phyloP scores from a whole-genome alignment of 1,284 basidiomycete genomes.

The Hymenochaete sp. region DNA sequence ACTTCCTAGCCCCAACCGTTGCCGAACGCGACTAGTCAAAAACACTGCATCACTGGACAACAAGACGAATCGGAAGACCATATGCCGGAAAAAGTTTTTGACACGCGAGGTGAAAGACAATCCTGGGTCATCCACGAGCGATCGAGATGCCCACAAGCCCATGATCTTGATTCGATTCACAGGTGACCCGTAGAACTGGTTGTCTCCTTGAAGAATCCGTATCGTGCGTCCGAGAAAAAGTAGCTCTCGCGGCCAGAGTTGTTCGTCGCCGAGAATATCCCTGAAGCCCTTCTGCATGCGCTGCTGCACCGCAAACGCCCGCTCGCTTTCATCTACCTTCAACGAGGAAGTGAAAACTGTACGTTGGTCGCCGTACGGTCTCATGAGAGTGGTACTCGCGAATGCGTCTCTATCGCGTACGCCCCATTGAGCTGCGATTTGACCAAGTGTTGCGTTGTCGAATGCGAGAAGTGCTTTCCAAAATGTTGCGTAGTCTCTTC shows the following conservation, averaged over 20 bases:
- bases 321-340: constrained; percentile 27
- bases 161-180: constrained; percentile 84
- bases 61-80: constrained; percentile 47
- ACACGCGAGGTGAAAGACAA: constrained; percentile 32
- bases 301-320: constrained; percentile 65
- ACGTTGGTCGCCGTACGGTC: constrained; percentile 29
- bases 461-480: constrained; percentile 73
- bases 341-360: constrained; percentile 23
- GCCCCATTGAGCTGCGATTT: constrained; percentile 67
- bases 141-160: constrained; percentile 59
- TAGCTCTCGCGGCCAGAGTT: constrained; percentile 65
- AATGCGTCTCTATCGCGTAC: constrained; percentile 73
- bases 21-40: constrained; percentile 41
- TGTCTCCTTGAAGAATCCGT: constrained; percentile 53
- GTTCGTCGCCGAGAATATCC: constrained; percentile 44
- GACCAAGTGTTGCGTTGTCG: constrained; percentile 56
- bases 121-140: constrained; percentile 31
- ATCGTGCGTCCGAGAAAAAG: constrained; percentile 81
- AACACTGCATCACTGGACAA: constrained; percentile 50
- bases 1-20: constrained; percentile 24
- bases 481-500: constrained; percentile 64
- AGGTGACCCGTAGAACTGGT: constrained; percentile 71
- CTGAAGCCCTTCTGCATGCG: constrained; percentile 45
- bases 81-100: constrained; percentile 41
- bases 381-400: constrained; percentile 63